Conservation (phyloP, 305 asterid genomes). For the Fraxinus greggii region DNA sequence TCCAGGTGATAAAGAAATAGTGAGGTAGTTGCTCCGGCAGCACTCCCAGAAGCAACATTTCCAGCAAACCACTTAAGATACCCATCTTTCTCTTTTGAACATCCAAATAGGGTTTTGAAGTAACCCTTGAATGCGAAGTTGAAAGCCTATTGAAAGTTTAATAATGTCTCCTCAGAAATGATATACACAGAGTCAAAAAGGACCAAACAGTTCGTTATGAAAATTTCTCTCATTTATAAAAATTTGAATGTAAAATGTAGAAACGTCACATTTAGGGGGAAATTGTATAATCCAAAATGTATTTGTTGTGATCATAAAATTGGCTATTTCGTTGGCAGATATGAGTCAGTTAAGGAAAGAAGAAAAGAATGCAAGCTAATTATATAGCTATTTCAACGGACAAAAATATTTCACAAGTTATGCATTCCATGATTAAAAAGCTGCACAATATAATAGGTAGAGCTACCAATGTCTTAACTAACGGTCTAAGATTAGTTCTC, state of each 20-base stretch:
- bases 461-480: background rate
- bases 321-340: background rate
- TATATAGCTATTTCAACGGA: background rate
- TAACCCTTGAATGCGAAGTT: slow-evolving; percentile 94
- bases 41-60: slow-evolving; percentile 96
- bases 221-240: background rate
- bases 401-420: background rate
- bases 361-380: background rate
- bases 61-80: slow-evolving; percentile 88
- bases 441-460: background rate
- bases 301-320: background rate
- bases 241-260: background rate
- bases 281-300: background rate
- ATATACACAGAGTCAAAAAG: background rate
- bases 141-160: slow-evolving; percentile 57
- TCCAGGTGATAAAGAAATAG: slow-evolving; percentile 86
- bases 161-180: slow-evolving; percentile 1
- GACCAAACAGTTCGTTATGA: background rate
- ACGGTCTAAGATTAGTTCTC: background rate
- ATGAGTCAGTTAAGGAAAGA: background rate
- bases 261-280: background rate
- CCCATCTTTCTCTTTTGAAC: slow-evolving; percentile 83
- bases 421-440: background rate
- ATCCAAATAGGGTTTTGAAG: slow-evolving; percentile 64
- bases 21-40: slow-evolving; percentile 98